Conservation (phyloP, 208 protist species). For the Crithidia fasciculata region DNA sequence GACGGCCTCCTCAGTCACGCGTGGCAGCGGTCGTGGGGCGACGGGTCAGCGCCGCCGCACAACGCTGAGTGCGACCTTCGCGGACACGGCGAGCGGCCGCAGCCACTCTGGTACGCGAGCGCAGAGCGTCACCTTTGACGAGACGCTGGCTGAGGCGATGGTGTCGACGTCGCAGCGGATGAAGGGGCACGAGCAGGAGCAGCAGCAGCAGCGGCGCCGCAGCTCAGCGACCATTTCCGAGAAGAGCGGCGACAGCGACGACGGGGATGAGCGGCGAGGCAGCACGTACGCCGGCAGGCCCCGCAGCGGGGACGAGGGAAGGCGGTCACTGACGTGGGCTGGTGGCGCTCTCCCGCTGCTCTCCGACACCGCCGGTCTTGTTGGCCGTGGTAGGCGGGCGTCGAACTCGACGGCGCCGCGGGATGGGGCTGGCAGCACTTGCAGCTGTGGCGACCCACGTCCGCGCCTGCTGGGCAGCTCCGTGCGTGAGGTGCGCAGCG, state of each 20-base stretch:
- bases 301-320: too few species aligned
- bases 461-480: background rate
- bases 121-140: constrained; percentile 29
- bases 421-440: too few species aligned
- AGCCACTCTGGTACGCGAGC: constrained; percentile 1
- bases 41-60: background rate
- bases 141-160: constrained; percentile 42
- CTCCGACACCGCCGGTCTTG: background rate
- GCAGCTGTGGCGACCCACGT: too few species aligned
- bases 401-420: too few species aligned
- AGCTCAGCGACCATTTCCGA: background rate
- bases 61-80: constrained; percentile 4
- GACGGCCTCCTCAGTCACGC: background rate
- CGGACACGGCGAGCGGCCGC: background rate
- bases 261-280: too few species aligned
- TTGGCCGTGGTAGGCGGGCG: too few species aligned
- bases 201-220: background rate
- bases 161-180: constrained; percentile 45
- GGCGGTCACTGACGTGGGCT: background rate
- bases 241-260: background rate
- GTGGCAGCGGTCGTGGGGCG: background rate
- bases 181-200: constrained; percentile 9
- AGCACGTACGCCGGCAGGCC: too few species aligned
- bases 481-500: background rate
- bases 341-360: background rate